Percentiles rank a stretch among this genome's conserved stretches.
Conservation (phyloP, 2,329 filamentous ascomycete genomes). For the Venturia carpophila region DNA sequence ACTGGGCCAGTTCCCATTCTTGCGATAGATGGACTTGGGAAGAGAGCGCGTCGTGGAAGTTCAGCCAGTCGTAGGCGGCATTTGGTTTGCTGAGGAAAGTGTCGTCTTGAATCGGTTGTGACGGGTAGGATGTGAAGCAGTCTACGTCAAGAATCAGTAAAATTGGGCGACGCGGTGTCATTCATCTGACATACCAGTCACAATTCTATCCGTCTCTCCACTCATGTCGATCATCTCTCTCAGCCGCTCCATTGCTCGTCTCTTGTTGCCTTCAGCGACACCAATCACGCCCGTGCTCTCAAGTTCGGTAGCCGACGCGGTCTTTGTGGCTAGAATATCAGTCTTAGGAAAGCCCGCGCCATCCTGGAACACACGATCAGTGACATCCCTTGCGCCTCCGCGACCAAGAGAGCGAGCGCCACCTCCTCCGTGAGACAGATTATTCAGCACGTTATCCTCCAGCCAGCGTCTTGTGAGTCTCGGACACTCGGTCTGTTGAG, state of each 20-base stretch:
- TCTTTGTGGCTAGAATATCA: constrained; percentile 29
- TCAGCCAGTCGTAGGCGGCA: constrained; percentile 83
- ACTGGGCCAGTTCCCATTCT: constrained; percentile 86
- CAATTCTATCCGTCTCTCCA: constrained; percentile 69
- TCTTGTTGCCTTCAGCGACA: constrained; percentile 66
- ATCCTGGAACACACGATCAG: constrained; percentile 69
- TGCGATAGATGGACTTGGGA: constrained; percentile 72
- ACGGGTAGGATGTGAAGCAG: constrained; percentile 78
- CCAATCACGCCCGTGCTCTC: constrained; percentile 46
- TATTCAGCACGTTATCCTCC: constrained; percentile 60
- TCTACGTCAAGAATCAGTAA: constrained; percentile 37
- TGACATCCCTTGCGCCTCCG: constrained; percentile 65
- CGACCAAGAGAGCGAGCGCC: constrained; percentile 64
- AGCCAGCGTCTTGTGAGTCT: constrained; percentile 67
- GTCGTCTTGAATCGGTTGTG: constrained; percentile 87
- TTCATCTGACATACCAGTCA: constrained; percentile 43
- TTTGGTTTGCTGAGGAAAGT: constrained; percentile 81
- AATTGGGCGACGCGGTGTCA: background rate
- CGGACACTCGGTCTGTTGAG: constrained; percentile 32
- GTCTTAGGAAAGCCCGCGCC: constrained; percentile 57
- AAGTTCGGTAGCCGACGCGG: constrained; percentile 30
- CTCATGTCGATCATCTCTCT: constrained; percentile 70
- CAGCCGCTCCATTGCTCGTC: constrained; percentile 62
- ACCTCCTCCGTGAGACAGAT: constrained; percentile 62
- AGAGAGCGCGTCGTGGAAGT: constrained; percentile 83